Evolutionary conservation across 768 basidiomycete genomes (phyloP).

Genomic region (Leccinum olivaceopallidum): DNA sequence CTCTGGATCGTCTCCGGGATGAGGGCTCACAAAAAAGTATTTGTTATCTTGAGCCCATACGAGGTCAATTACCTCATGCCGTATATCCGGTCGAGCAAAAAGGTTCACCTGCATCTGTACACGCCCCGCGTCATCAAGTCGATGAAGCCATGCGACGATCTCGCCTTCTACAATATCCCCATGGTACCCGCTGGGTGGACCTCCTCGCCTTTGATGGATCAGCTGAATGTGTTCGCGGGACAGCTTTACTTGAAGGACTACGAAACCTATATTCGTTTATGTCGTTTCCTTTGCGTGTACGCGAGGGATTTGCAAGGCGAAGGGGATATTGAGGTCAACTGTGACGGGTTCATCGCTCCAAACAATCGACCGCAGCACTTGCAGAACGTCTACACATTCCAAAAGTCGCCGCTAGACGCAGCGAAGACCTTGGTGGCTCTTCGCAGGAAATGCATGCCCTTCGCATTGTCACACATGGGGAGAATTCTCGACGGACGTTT

Average conservation of each 20-base stretch:
- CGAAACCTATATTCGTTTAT: conserved; percentile 20
- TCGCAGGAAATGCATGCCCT: conserved; percentile 43
- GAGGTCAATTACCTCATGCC: conserved; percentile 42
- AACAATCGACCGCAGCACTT: neutral
- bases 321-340: neutral
- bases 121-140: conserved; percentile 37
- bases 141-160: conserved; percentile 32
- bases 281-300: conserved; percentile 1
- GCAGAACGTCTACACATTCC: conserved; percentile 28
- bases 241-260: conserved; percentile 4
- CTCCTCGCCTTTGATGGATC: neutral
- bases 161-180: neutral
- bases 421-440: conserved; percentile 21
- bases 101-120: conserved; percentile 45
- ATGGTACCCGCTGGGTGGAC: neutral
- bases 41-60: conserved; percentile 43
- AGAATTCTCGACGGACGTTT: conserved; percentile 34
- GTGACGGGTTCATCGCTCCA: conserved; percentile 14
- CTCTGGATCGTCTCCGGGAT: conserved; percentile 27
- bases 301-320: neutral
- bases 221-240: neutral
- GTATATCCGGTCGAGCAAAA: conserved; percentile 33
- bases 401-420: conserved; percentile 35
- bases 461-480: conserved; percentile 42
- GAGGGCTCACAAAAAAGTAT: neutral